phyloP scores from a whole-genome alignment of 371 early-diverging fungal genomes.

The Zopfochytrium polystomum region DNA sequence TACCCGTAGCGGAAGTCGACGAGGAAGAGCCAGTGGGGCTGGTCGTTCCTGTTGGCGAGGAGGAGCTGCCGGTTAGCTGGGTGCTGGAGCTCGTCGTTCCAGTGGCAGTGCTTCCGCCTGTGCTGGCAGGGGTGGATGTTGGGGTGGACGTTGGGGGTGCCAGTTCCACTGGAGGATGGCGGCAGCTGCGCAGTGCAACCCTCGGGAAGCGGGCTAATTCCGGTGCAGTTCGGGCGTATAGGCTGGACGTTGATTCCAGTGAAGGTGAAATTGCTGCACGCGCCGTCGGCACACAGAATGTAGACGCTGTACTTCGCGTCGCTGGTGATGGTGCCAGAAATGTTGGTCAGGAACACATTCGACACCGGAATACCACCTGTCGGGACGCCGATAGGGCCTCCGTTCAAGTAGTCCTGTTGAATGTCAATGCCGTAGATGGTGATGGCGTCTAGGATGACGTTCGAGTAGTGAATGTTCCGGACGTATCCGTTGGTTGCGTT shows the following conservation, averaged over 20 bases:
- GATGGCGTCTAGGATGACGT: not conserved
- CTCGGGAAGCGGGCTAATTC: not conserved
- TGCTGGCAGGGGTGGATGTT: not conserved
- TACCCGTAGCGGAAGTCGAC: too few species aligned
- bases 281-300: not conserved
- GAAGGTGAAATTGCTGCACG: not conserved
- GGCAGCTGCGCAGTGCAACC: not conserved
- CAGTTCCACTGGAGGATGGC: not conserved
- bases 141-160: not conserved
- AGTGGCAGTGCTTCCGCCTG: not conserved
- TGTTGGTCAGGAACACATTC: conserved; percentile 1
- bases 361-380: not conserved
- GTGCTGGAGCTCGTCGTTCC: not conserved
- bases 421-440: not conserved
- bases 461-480: not conserved
- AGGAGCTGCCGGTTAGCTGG: too few species aligned
- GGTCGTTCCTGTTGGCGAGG: too few species aligned
- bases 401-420: conserved; percentile 5
- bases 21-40: too few species aligned
- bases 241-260: not conserved
- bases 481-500: conserved; percentile 1
- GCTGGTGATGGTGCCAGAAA: not conserved
- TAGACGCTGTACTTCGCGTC: conserved; percentile 1
- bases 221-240: not conserved
- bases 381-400: not conserved